These are phyloP conservation scores for Vicia villosa DNA, from an alignment of 306 rosid species.

Conservation along the genomic window DNA sequence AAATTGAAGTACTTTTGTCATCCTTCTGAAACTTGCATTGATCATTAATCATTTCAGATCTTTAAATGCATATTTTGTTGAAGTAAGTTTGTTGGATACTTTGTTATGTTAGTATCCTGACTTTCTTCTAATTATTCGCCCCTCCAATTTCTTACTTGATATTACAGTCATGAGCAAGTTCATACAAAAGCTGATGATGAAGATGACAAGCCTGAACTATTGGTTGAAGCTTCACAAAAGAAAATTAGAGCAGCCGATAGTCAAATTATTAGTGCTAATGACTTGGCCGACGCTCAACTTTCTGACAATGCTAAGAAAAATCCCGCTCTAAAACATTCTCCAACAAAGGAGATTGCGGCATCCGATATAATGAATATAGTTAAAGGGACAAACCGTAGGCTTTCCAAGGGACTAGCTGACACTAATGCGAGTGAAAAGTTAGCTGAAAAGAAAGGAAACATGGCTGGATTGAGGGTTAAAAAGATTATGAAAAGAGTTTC, in stretches of 20 bases:
- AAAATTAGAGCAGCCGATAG: constrained; percentile 53
- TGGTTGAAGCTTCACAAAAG: constrained; percentile 47
- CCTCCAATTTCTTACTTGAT: constrained; percentile 37
- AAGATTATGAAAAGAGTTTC: constrained; percentile 91
- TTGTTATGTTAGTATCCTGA: constrained; percentile 35
- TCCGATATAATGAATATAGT: constrained; percentile 78
- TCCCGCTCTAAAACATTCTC: constrained; percentile 43
- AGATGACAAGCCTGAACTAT: constrained; percentile 52
- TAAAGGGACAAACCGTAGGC: constrained; percentile 57
- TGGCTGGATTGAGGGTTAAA: constrained; percentile 84
- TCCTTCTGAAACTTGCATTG: neutral
- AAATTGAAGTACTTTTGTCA: constrained; percentile 20
- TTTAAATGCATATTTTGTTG: constrained; percentile 30
- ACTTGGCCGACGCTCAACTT: constrained; percentile 33
- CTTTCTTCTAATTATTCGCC: constrained; percentile 17
- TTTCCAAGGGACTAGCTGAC: constrained; percentile 46
- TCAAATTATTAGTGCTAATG: constrained; percentile 39
- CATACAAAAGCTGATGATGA: constrained; percentile 45
- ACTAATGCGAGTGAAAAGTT: constrained; percentile 46
- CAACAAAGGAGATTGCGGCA: constrained; percentile 41
- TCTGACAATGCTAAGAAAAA: constrained; percentile 42
- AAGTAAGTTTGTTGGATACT: constrained; percentile 18
- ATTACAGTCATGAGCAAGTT: constrained; percentile 52
- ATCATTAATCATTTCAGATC: constrained; percentile 5
- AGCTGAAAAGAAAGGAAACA: constrained; percentile 53